These are phyloP conservation scores for Ascochyta clinopodiicola DNA, from an alignment of 2,329 filamentous ascomycete genomes.

Conservation along the genomic window DNA sequence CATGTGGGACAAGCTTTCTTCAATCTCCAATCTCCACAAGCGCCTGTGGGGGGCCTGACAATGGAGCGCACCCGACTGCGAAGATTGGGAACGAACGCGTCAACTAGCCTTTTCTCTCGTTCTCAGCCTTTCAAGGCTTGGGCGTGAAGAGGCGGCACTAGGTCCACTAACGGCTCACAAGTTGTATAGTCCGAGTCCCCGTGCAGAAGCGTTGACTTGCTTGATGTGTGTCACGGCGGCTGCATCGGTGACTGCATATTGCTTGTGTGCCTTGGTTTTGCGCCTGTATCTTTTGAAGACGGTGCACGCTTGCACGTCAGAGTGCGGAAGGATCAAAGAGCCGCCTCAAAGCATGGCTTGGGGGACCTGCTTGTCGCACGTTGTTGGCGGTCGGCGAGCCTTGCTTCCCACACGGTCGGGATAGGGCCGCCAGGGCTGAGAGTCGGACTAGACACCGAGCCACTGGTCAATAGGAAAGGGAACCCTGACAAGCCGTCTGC, in stretches of 20 bases:
- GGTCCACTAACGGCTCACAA: conserved; percentile 16
- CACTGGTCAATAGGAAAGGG: conserved; percentile 5
- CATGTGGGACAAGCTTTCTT: conserved; percentile 28
- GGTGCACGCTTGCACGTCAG: background rate
- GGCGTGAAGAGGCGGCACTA: conserved; percentile 11
- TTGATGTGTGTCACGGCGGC: conserved; percentile 5
- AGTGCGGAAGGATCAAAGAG: conserved; percentile 24
- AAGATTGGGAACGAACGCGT: conserved; percentile 42
- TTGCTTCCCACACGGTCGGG: conserved; percentile 25
- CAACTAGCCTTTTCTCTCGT: conserved; percentile 34
- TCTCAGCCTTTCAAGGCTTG: conserved; percentile 22
- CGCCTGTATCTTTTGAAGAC: conserved; percentile 3
- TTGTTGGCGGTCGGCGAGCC: conserved; percentile 24
- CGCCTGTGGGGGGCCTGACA: conserved; percentile 36
- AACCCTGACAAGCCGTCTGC: background rate
- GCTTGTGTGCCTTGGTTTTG: background rate
- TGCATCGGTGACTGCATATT: conserved; percentile 1
- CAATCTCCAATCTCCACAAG: conserved; percentile 38
- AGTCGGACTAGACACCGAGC: conserved; percentile 17
- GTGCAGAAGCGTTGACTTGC: conserved; percentile 8
- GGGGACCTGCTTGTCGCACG: conserved; percentile 22
- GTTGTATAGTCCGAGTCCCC: background rate
- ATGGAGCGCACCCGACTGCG: conserved; percentile 26
- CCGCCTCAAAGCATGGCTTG: conserved; percentile 24
- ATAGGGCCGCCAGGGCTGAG: conserved; percentile 26